Base-by-base conservation (phyloP, 1,139 yeast species). In the Yamadazyma friedrichii region DNA sequence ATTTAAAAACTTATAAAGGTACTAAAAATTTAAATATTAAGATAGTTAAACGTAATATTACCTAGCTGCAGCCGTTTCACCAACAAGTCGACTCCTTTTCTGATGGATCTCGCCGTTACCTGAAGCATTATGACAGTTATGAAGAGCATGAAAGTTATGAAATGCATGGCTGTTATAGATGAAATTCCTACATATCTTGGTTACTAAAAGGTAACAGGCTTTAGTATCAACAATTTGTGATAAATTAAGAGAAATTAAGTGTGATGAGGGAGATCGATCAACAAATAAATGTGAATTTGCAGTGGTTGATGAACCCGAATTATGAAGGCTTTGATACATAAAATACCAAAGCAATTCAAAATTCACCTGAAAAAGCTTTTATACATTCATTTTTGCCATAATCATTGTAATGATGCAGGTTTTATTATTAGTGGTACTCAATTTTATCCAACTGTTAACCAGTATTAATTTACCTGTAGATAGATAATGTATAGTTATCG, bases 401-500 rank as follows among this genome's bases (percentile, higher is more conserved):
- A 50, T 40, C 25, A 29, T 13, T 30, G 10, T 31, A 47, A 49
- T 31, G 44, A 50, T 35, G 36, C 49, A 35, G 47, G 46, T 9
- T 50, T 49, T 33, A 42, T 49, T 2, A 40, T 50, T 6, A 50
- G 49, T 30, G 52, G 53, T 3, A 49, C 51, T 2, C 41, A 39
- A 27, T 25, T 46, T 13, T 28, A 40, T 13, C 16, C 24, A 8
- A 15, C 12, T n/a, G n/a, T n/a, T n/a, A n/a, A n/a, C n/a, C n/a
- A n/a, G n/a, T n/a, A n/a, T n/a, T n/a, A n/a, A n/a, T n/a, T n/a
- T n/a, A n/a, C n/a, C n/a, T n/a, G n/a, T n/a, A n/a, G n/a, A n/a
- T n/a, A n/a, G n/a, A n/a, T n/a, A n/a, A n/a, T n/a, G n/a, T n/a
- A n/a, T n/a, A n/a, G n/a, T n/a, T n/a, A n/a, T n/a, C n/a, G n/a